Base-by-base conservation (phyloP, 139 green algal species). In the Yamagishiella unicocca region DNA sequence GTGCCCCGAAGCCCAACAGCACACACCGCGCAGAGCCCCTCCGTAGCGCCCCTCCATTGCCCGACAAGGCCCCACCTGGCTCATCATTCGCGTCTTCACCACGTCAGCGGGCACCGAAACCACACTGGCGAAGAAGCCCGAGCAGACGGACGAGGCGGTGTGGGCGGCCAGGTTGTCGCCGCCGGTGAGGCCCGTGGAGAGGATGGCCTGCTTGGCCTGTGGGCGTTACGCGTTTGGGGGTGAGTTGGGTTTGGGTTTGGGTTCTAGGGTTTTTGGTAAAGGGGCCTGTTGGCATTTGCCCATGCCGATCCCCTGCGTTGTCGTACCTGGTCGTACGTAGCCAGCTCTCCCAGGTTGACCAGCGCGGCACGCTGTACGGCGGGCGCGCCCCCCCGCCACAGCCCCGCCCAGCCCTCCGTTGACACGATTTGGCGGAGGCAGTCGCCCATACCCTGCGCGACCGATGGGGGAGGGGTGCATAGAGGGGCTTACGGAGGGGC, bases 11-110 rank as follows among this genome's bases (percentile, higher is more conserved):
- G n/a, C n/a, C n/a, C n/a, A n/a, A n/a, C n/a, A n/a, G n/a, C n/a
- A n/a, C n/a, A n/a, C n/a, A n/a, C n/a, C n/a, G n/a, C n/a, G n/a
- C n/a, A n/a, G n/a, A n/a, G n/a, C n/a, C n/a, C n/a, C n/a, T n/a
- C n/a, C n/a, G n/a, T n/a, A n/a, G n/a, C n/a, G n/a, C n/a, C n/a
- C 64, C 19, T 73, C 64, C 64, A 73, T 40, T 21, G n/a, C 64
- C n/a, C 29, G 5, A 22, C 8, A 9, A 9, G 29, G 31, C 64
- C 38, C 21, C 40, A 83, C 73, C 82, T 96, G 91, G 77, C 90
- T 92, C 94, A 97, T 97, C 29, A 97, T 89, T 17, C 94, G 88
- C 12, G 94, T 95, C 87, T 97, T 97, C n/a, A 96, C 83, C 45
- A 96, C 92, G 83, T 96, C 93, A 3, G 89, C 91, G 0, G 92